Conservation (phyloP, 2,329 filamentous ascomycete species). For the Periglandula ipomoeae region DNA sequence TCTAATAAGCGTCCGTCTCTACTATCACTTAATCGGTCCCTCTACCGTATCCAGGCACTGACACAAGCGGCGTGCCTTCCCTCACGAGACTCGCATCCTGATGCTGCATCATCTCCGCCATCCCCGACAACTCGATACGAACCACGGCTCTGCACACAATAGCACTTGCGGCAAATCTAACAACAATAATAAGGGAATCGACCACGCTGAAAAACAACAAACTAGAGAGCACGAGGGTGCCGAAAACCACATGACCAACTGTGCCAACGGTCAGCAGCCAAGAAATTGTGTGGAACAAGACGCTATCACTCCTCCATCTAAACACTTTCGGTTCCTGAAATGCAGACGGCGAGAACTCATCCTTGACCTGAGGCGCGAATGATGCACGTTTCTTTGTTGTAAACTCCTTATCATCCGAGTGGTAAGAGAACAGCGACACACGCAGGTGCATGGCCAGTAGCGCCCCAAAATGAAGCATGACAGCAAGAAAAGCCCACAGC, state of each 20-base stretch:
- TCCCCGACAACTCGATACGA: not conserved
- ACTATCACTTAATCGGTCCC: no score
- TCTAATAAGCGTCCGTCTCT: no score
- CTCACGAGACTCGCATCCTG: not conserved
- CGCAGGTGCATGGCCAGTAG: conserved; percentile 2
- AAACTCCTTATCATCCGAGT: conserved; percentile 1
- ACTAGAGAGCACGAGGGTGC: conserved; percentile 16
- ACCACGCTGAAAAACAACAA: conserved; percentile 14
- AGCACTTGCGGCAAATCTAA: not conserved
- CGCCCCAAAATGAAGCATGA: conserved; percentile 12
- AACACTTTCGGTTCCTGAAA: conserved; percentile 13
- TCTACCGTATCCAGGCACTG: not conserved
- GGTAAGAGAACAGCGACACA: conserved; percentile 5
- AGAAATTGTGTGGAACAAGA: conserved; percentile 12
- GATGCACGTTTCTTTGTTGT: not conserved
- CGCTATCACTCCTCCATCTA: conserved; percentile 1
- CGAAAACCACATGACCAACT: conserved; percentile 14
- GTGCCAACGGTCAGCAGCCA: conserved; percentile 6
- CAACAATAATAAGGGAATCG: not conserved
- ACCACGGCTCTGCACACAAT: not conserved
- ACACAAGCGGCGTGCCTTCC: not conserved
- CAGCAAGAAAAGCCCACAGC: conserved; percentile 17
- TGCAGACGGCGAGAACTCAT: conserved; percentile 13
- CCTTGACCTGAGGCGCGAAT: conserved; percentile 9
- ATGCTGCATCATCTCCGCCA: not conserved